Evolutionary conservation across 2,329 filamentous ascomycete genomes (phyloP), one percentile per base, ranked within the genome.

Genomic region (Pochonia chlamydosporia): DNA sequence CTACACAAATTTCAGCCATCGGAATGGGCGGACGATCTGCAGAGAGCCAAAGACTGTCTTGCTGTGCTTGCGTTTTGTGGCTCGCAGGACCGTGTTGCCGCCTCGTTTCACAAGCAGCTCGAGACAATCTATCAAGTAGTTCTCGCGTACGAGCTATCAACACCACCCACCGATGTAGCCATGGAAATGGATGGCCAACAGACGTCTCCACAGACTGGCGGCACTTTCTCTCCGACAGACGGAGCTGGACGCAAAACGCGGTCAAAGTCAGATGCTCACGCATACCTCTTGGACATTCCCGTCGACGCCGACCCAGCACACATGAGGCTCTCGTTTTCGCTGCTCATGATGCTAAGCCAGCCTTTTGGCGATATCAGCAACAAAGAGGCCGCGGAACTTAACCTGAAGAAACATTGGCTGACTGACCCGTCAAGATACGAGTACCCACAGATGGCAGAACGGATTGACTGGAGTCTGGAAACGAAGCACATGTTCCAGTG

Each of bases 1-100:
- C 40, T 49, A 2, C 47, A 49, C 24, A 25, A 20, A 3, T 49
- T 46, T 30, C 26, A 25, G 5, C 28, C 25, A 21, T 39, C 41
- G 36, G 16, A 23, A 13, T 40, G 41, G 43, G 21, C 36, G 20
- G 37, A 37, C 9, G 47, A 49, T 21, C 25, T 36, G 14, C 20
- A 9, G 11, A 39, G 28, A 13, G 47, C 47, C 9, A 20, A 28
- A 10, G 37, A 35, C 21, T 49, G 47, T 23, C 43, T 49, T 11
- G 20, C 36, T 10, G 39, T 49, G 3, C 47, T 49, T 33, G 23
- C 36, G 0, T 49, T 42, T 18, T 49, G 47, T 21, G 43, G 47
- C 26, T 25, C 43, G 3, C n/a, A 26, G 8, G 47, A 49, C 23
- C 18, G 33, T 10, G 43, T 49, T 16, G 42, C 47, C 16, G 35